Conservation (phyloP, 1,284 basidiomycete species). For the Salmacisia buchloeana region DNA sequence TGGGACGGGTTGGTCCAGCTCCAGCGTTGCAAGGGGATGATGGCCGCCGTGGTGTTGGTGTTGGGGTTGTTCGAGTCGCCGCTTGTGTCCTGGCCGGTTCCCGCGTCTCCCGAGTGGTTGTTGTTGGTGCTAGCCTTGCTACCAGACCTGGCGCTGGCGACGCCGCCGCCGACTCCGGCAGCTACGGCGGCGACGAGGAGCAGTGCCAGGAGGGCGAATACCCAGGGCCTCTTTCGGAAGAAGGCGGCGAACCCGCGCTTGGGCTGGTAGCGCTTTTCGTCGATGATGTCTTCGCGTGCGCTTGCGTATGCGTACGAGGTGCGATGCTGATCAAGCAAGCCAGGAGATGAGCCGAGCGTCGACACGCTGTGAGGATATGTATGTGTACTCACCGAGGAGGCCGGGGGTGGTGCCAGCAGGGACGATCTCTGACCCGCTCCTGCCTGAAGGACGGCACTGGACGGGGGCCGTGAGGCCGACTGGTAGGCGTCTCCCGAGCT, state of each 20-base stretch:
- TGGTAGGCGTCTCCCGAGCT: too few species aligned
- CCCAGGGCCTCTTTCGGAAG: not conserved
- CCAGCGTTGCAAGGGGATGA: conserved; percentile 38
- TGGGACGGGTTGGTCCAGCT: conserved; percentile 41
- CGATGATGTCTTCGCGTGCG: not conserved
- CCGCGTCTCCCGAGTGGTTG: too few species aligned
- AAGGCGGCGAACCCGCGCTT: not conserved
- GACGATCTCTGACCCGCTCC: too few species aligned
- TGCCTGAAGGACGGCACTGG: too few species aligned
- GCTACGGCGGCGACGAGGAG: not conserved
- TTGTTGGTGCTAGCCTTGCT: not conserved
- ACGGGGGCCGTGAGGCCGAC: too few species aligned
- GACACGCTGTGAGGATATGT: too few species aligned
- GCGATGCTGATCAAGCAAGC: not conserved
- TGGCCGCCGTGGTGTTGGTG: conserved; percentile 11
- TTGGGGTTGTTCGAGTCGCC: not conserved
- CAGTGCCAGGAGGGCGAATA: not conserved
- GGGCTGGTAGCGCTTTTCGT: not conserved
- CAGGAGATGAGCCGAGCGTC: too few species aligned
- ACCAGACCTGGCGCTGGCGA: not conserved
- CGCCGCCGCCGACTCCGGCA: not conserved
- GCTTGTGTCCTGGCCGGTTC: not conserved
- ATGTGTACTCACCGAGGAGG: too few species aligned
- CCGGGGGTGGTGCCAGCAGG: too few species aligned
- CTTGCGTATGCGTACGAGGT: not conserved